Base-by-base conservation (phyloP, 768 basidiomycete species). In the Bullera alba region DNA sequence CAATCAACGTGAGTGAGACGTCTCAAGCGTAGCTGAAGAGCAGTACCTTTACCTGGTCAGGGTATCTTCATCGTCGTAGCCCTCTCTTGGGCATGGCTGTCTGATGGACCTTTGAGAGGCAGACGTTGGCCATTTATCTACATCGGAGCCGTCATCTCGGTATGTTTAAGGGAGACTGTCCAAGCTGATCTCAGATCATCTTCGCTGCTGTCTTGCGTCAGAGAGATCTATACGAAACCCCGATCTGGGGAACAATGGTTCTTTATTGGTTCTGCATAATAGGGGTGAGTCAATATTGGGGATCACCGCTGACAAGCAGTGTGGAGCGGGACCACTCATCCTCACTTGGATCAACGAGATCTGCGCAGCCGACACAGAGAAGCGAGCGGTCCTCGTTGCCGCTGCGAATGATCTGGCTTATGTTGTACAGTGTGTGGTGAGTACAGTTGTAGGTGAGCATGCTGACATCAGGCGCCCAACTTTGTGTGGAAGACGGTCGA, bases 401-500 rank as follows among this genome's bases (percentile, higher is more conserved):
- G 48, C 53, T 7, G 64, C 46, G 12, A 69, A 69, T 42, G 64
- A 65, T 42, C 44, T 63, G 2, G 63, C 63, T 25, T 63, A 64
- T 32, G 60, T 65, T 17, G 53, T 63, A 4, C 66, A 65, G 42
- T 56, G 60, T 28, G 51, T 64, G 25, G 64, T 61, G 34, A 57
- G 58, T 34, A 19, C 22, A 29, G 35, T n/a, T 4, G 16, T 42
- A 14, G 2, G 19, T 22, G 5, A 17, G 14, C 44, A 10, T 46
- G 5, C n/a, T 3, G 25, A 28, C 36, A 16, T 36, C 29, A 58
- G 56, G 62, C 60, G 15, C 67, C 67, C 17, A 65, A 69, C 49
- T 65, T 69, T 39, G 58, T 61, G 5, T 69, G 67, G 67, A 65
- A 65, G 39, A 63, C 61, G 5, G 48, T 41, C n/a, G 50, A 58